phyloP scores from a whole-genome alignment of 2,329 filamentous ascomycete species.

The Leptodontidium sp. region DNA sequence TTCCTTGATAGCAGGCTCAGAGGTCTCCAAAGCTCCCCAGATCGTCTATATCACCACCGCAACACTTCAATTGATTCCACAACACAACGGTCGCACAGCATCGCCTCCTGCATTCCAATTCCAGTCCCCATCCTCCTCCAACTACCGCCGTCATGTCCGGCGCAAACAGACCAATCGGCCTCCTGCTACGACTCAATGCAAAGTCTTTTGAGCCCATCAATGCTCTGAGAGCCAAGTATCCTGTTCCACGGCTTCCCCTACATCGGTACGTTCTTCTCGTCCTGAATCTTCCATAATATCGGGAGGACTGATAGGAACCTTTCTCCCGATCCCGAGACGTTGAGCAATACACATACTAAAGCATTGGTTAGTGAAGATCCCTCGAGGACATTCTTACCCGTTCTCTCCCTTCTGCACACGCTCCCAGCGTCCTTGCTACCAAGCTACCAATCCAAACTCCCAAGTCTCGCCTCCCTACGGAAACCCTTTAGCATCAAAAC shows the following conservation, averaged over 20 bases:
- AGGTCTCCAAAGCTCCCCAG: background rate
- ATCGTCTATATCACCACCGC: background rate
- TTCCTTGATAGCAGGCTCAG: background rate
- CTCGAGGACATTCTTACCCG: background rate
- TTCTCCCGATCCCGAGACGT: no score
- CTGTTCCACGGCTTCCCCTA: background rate
- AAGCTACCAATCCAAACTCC: background rate
- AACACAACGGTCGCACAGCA: background rate
- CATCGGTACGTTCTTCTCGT: background rate
- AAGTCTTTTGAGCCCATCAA: slow-evolving; percentile 9
- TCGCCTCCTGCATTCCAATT: background rate
- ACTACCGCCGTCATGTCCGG: background rate
- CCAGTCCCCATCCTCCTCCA: background rate
- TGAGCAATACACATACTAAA: no score
- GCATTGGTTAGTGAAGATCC: background rate
- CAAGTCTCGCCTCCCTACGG: background rate
- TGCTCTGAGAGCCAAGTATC: slow-evolving; percentile 11
- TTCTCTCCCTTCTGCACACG: background rate
- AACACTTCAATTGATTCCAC: background rate
- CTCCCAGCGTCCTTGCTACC: background rate
- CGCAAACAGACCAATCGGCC: background rate
- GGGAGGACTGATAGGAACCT: no score
- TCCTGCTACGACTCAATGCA: slow-evolving; percentile 6
- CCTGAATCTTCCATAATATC: no score
- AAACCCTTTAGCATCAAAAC: slow-evolving; percentile 1